phyloP scores from a whole-genome alignment of 2,329 filamentous ascomycete genomes.

The Fusarium albosuccineum region DNA sequence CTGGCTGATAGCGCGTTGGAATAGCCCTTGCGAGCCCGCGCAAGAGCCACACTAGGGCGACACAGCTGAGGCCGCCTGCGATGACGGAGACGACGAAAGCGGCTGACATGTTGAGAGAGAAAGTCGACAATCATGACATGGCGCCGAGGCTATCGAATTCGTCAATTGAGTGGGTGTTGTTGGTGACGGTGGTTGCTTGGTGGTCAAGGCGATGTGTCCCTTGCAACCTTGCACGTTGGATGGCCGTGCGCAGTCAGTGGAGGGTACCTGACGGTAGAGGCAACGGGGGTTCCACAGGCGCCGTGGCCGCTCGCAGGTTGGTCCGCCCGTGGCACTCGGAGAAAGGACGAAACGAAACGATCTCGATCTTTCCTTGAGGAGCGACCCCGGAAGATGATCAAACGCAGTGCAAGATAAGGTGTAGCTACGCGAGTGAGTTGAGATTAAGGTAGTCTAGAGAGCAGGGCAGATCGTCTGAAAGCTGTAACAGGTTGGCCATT shows the following conservation, averaged over 20 bases:
- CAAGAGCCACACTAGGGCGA: constrained; percentile 47
- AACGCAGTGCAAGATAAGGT: constrained; percentile 15
- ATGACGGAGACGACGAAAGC: constrained; percentile 53
- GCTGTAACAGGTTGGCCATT: neutral
- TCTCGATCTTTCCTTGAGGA: constrained; percentile 15
- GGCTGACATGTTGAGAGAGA: constrained; percentile 36
- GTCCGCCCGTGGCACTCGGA: constrained; percentile 22
- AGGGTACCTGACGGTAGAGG: too few species aligned
- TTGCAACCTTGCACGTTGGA: constrained; percentile 11
- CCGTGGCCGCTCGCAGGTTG: constrained; percentile 12
- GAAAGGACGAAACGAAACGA: constrained; percentile 18
- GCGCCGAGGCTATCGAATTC: constrained; percentile 21
- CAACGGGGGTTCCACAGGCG: constrained; percentile 32
- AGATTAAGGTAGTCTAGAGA: neutral
- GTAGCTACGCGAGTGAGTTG: neutral
- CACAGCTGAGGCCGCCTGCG: constrained; percentile 51
- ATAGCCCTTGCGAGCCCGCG: constrained; percentile 41
- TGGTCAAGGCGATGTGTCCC: constrained; percentile 34
- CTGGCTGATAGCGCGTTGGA: constrained; percentile 54
- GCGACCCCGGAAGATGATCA: constrained; percentile 35
- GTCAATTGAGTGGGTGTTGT: constrained; percentile 5
- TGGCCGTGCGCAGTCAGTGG: too few species aligned
- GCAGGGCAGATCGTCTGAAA: too few species aligned
- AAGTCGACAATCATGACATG: constrained; percentile 25
- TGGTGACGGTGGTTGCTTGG: constrained; percentile 16